A percentile compares a stretch with the other conserved stretches of the same genome.
phyloP scores from a whole-genome alignment of 148 eudicot species.

The Spergularia marina region DNA sequence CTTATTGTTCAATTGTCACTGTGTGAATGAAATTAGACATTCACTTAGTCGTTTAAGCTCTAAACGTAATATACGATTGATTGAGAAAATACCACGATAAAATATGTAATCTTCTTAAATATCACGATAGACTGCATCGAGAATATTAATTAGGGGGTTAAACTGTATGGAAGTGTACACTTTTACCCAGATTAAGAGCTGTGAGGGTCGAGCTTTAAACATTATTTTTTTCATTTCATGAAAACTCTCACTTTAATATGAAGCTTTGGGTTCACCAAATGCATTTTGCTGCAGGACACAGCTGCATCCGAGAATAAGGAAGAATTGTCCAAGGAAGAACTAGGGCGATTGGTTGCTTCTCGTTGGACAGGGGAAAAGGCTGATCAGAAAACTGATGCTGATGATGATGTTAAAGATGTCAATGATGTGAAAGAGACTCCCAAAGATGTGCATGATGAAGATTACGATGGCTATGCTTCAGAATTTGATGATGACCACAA shows the following conservation, averaged over 20 bases:
- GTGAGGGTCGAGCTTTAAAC: background rate
- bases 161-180: no score
- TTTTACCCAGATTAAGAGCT: background rate
- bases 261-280: slow-evolving; percentile 6
- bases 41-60: no score
- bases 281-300: slow-evolving; percentile 40
- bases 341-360: slow-evolving; percentile 91
- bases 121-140: no score
- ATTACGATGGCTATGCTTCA: slow-evolving; percentile 68
- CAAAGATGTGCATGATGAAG: slow-evolving; percentile 53
- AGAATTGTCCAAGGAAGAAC: slow-evolving; percentile 79
- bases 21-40: no score
- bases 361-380: slow-evolving; percentile 85
- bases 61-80: no score
- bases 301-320: slow-evolving; percentile 51
- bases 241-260: slow-evolving; percentile 4
- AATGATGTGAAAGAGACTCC: slow-evolving; percentile 42
- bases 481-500: slow-evolving; percentile 57
- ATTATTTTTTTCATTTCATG: background rate
- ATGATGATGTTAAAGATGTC: slow-evolving; percentile 35
- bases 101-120: no score
- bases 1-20: no score
- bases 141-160: no score
- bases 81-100: no score
- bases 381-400: slow-evolving; percentile 43